Conservation (phyloP, 805 yeast species). For the Wickerhamiella cacticola region DNA sequence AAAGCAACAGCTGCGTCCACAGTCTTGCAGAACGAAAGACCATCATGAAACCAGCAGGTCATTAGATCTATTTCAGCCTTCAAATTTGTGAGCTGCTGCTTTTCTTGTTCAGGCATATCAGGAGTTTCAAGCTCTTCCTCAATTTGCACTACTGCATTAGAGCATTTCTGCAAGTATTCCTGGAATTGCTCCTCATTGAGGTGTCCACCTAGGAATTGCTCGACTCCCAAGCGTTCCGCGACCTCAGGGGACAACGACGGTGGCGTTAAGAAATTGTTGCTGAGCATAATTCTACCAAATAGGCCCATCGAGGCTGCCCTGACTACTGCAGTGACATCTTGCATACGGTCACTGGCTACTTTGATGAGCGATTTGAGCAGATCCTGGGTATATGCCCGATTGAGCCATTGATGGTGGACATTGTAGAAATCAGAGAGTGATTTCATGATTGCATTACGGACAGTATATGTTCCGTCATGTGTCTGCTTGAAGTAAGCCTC, state of each 20-base stretch:
- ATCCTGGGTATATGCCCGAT: neutral
- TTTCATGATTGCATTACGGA: neutral
- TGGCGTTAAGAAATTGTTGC: neutral
- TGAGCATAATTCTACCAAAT: neutral
- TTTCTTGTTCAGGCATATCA: neutral
- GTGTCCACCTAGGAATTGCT: neutral
- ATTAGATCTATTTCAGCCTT: neutral
- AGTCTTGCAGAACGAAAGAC: neutral
- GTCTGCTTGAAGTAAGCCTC: neutral
- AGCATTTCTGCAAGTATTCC: neutral
- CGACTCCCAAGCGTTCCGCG: neutral
- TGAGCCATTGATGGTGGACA: neutral
- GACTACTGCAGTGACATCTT: neutral
- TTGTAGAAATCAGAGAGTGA: neutral
- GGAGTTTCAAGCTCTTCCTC: neutral
- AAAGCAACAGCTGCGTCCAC: neutral
- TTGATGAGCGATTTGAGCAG: neutral
- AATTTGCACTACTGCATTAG: neutral
- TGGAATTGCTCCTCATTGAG: neutral
- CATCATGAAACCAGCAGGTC: slow-evolving; percentile 2
- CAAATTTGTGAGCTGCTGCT: neutral
- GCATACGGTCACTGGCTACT: slow-evolving; percentile 1
- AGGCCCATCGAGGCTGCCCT: neutral
- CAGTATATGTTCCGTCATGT: neutral
- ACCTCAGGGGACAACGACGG: neutral